phyloP scores from a whole-genome alignment of 1,284 basidiomycete genomes.

The Trichosporon sp. region DNA sequence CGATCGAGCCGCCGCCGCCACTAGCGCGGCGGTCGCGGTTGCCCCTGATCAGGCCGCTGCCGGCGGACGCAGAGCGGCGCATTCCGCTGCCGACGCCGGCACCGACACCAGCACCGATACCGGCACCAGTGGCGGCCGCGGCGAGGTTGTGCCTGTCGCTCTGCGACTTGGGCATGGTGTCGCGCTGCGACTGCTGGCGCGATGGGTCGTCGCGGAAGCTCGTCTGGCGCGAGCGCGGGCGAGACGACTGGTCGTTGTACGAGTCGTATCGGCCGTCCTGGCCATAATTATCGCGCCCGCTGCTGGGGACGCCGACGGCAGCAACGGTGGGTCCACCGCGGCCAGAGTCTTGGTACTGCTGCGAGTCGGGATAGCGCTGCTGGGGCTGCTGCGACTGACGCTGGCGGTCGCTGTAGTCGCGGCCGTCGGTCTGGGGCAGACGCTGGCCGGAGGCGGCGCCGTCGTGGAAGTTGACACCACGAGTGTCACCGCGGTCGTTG shows the following conservation, averaged over 20 bases:
- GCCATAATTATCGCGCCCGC: not conserved
- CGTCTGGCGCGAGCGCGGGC: not conserved
- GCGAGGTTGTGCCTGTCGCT: slow-evolving; percentile 15
- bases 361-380: slow-evolving; percentile 1
- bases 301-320: not conserved
- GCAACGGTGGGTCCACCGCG: not conserved
- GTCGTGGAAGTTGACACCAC: slow-evolving; percentile 3
- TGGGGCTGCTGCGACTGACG: not conserved
- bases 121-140: not conserved
- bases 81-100: slow-evolving; percentile 16
- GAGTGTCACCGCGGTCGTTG: not conserved
- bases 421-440: slow-evolving; percentile 10
- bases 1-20: slow-evolving; percentile 9
- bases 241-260: not conserved
- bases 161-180: not conserved
- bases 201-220: no score
- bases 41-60: slow-evolving; percentile 13
- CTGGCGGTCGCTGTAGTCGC: slow-evolving; percentile 11
- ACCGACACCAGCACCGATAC: slow-evolving; percentile 24
- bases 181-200: not conserved
- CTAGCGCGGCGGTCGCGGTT: slow-evolving; percentile 2
- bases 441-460: not conserved
- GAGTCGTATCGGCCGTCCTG: not conserved
- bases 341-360: not conserved
- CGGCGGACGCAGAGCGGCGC: slow-evolving; percentile 1